Conservation (phyloP, 1,284 basidiomycete genomes). For the Moesziomyces parantarcticus region DNA sequence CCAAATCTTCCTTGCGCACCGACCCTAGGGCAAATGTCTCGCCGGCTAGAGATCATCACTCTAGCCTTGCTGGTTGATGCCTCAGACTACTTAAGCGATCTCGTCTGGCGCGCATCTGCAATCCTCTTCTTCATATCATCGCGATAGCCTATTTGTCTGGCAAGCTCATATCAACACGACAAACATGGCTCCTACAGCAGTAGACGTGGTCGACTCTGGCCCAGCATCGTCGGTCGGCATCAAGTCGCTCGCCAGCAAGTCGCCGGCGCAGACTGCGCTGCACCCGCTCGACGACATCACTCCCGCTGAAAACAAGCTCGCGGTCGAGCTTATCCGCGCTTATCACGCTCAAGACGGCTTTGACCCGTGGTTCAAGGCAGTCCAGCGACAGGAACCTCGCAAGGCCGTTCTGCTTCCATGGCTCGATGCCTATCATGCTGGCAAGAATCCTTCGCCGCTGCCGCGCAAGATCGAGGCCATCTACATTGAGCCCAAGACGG, state of each 20-base stretch:
- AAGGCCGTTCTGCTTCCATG: slow-evolving; percentile 33
- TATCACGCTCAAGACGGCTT: slow-evolving; percentile 15
- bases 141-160: not conserved
- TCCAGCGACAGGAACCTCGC: slow-evolving; percentile 40
- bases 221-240: not conserved
- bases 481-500: slow-evolving; percentile 31
- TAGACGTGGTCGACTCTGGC: slow-evolving; percentile 8
- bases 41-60: not conserved
- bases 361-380: slow-evolving; percentile 41
- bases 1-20: not conserved
- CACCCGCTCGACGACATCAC: slow-evolving; percentile 43
- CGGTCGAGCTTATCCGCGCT: slow-evolving; percentile 23
- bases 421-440: slow-evolving; percentile 38
- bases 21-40: not conserved
- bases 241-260: not conserved
- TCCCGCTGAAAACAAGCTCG: slow-evolving; percentile 22
- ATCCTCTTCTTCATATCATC: not conserved
- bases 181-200: slow-evolving; percentile 23
- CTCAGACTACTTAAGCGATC: not conserved
- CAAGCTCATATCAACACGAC: not conserved
- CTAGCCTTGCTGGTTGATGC: not conserved
- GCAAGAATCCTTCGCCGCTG: slow-evolving; percentile 7
- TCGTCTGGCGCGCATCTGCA: not conserved
- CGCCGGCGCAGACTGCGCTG: not conserved
- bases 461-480: slow-evolving; percentile 29